phyloP scores from a whole-genome alignment of 139 green algal genomes.

The Chlorella sp. region DNA sequence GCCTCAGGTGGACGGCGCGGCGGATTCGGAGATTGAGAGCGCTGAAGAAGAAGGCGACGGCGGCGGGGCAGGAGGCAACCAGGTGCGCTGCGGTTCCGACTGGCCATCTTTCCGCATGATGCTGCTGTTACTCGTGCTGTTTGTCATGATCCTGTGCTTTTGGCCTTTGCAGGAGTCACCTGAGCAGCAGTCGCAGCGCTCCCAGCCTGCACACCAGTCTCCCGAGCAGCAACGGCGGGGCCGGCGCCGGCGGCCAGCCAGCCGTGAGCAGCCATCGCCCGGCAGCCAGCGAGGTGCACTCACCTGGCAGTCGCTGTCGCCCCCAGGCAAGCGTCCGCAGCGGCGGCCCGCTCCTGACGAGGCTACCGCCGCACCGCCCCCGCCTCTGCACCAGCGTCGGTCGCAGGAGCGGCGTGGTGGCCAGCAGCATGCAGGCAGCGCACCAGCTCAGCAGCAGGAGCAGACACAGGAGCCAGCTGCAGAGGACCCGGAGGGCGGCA shows the following conservation, averaged over 20 bases:
- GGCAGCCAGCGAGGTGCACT: neutral
- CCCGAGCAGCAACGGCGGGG: neutral
- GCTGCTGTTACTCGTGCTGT: too few species aligned
- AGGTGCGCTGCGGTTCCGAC: neutral
- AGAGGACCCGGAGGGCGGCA: too few species aligned
- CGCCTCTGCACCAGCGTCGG: neutral
- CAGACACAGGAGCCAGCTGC: neutral
- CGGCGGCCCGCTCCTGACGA: neutral
- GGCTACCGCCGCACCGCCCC: neutral
- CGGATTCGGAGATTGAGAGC: conserved; percentile 21
- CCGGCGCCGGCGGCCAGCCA: neutral
- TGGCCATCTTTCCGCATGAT: too few species aligned
- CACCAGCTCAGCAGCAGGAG: neutral
- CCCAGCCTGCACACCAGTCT: neutral
- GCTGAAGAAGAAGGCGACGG: neutral
- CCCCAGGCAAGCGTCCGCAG: neutral
- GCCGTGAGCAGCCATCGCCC: neutral
- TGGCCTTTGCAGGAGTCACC: too few species aligned
- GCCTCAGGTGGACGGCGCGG: conserved; percentile 47
- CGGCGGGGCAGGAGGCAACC: neutral
- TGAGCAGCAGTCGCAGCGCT: neutral
- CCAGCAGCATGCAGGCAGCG: neutral
- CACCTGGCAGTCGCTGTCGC: neutral
- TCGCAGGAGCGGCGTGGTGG: neutral
- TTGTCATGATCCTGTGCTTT: too few species aligned